Percentiles rank a stretch among this genome's conserved stretches.
Conservation (phyloP, 345 rosid species). For the Hypericum perforatum region DNA sequence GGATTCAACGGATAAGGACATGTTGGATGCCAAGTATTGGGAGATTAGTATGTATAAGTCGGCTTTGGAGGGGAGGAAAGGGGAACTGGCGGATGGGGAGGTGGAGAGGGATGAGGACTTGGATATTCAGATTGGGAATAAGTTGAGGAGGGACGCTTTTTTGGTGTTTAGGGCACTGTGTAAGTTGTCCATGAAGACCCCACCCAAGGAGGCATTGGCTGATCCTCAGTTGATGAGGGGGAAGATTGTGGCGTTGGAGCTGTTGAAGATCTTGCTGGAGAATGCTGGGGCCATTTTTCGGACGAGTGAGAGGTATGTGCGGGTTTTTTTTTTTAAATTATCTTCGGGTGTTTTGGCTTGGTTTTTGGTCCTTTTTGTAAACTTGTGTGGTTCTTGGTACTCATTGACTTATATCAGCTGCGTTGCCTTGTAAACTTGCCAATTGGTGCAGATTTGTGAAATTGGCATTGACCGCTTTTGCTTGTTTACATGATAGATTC, state of each 20-base stretch:
- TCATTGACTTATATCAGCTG: too few species aligned
- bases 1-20: constrained; percentile 5
- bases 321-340: too few species aligned
- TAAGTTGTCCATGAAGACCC: constrained; percentile 5
- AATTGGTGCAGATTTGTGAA: too few species aligned
- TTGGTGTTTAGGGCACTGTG: constrained; percentile 6
- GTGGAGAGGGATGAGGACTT: constrained; percentile 1
- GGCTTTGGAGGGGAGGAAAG: constrained; percentile 6
- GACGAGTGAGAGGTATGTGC: too few species aligned
- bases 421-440: too few species aligned
- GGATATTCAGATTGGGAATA: constrained; percentile 5
- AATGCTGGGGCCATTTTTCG: neutral
- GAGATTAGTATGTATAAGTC: constrained; percentile 7
- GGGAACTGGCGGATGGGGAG: constrained; percentile 3
- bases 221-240: constrained; percentile 7
- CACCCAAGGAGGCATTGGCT: neutral
- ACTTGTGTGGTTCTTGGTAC: too few species aligned
- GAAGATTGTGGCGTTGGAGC: constrained; percentile 5
- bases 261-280: constrained; percentile 1
- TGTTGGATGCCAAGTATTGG: constrained; percentile 5
- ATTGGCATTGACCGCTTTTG: too few species aligned
- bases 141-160: constrained; percentile 4
- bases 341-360: too few species aligned
- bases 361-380: too few species aligned
- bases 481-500: too few species aligned